Evolutionary conservation across 192 early-diverging fungal genomes (phyloP).

Genomic region (Glomus cerebriforme): DNA sequence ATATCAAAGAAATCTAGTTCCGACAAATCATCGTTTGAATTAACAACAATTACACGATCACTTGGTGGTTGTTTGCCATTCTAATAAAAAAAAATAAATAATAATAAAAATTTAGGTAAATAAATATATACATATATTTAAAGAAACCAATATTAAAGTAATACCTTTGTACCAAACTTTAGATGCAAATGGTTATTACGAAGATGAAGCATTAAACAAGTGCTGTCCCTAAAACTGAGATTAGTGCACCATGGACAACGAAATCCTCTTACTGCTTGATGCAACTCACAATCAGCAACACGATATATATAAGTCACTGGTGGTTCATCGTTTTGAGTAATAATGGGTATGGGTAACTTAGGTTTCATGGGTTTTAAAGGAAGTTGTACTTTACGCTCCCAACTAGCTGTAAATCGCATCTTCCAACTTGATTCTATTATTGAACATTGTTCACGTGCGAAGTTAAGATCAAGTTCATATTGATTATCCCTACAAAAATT

Average conservation of each 20-base stretch:
- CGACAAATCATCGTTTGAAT: constrained; percentile 23
- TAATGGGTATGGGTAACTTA: background rate
- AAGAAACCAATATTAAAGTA: no score
- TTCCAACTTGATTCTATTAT: constrained; percentile 20
- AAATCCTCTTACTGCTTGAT: constrained; percentile 15
- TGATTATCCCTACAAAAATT: constrained; percentile 9
- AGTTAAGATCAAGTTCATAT: constrained; percentile 3
- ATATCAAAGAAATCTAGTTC: constrained; percentile 24
- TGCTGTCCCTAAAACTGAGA: background rate
- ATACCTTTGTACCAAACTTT: constrained; percentile 26
- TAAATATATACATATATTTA: background rate
- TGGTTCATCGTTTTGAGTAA: background rate
- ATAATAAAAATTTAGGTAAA: no score
- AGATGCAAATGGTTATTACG: constrained; percentile 23
- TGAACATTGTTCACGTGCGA: background rate
- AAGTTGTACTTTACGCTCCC: constrained; percentile 16
- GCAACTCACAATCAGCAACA: constrained; percentile 23
- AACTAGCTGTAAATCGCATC: background rate
- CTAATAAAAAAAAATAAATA: background rate
- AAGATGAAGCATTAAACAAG: constrained; percentile 4
- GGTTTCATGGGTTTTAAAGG: background rate
- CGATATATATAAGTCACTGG: constrained; percentile 21
- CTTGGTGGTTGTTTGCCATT: constrained; percentile 26
- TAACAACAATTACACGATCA: constrained; percentile 12
- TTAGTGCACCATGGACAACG: constrained; percentile 24